phyloP scores from a whole-genome alignment of 176 grass and related monocot genomes.

The Aegilops longissima region DNA sequence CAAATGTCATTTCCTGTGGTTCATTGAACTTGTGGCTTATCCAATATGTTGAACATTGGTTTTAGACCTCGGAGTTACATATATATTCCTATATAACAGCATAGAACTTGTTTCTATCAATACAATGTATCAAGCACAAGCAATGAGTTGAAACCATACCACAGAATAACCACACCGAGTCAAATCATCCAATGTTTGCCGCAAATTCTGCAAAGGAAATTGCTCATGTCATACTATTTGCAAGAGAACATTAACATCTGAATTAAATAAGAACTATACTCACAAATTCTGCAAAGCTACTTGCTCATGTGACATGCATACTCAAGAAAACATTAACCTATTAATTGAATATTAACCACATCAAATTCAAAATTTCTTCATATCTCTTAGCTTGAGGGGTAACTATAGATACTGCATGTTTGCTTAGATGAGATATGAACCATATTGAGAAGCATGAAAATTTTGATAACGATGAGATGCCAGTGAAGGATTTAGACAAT shows the following conservation, averaged over 20 bases:
- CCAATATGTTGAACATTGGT: not conserved
- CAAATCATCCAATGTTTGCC: conserved; percentile 98
- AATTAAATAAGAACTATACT: not conserved
- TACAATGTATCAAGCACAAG: not conserved
- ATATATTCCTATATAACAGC: conserved; percentile 9
- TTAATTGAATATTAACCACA: not conserved
- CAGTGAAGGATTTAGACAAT: not conserved
- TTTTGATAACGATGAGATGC: not conserved
- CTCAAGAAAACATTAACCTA: conserved; percentile 10
- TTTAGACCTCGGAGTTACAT: not conserved
- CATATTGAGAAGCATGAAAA: not conserved
- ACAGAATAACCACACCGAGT: conserved; percentile 93
- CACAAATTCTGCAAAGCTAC: conserved; percentile 56
- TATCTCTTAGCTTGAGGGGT: not conserved
- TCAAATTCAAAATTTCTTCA: not conserved
- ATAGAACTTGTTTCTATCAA: not conserved
- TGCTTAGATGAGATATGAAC: not conserved
- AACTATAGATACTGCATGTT: not conserved
- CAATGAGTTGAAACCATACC: conserved; percentile 47
- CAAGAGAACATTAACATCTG: not conserved
- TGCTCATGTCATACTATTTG: conserved; percentile 15
- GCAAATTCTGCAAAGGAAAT: conserved; percentile 74
- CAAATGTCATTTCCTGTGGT: conserved; percentile 1
- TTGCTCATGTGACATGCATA: conserved; percentile 10
- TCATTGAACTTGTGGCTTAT: conserved; percentile 3